Base-by-base conservation (phyloP, 75 land plant species). In the Sequoiadendron giganteum region DNA sequence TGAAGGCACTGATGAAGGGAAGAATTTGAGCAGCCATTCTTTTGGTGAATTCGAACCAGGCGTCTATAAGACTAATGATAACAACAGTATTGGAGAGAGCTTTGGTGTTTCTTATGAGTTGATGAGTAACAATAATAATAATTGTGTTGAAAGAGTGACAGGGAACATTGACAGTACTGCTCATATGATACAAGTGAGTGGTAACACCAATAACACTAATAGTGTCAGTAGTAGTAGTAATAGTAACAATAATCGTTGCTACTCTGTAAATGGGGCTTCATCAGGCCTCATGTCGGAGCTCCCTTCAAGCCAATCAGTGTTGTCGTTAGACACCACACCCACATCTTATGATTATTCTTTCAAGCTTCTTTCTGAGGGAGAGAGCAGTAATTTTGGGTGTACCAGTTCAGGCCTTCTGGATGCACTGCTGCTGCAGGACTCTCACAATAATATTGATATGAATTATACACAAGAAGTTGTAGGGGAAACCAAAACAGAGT, bases 241-340 rank as follows among this genome's bases (percentile, higher is more conserved):
- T 45, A 43, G 28, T 80, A 80, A 18, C 21, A 80, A 8, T 80
- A 21, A 80, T 80, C 39, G 10, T 42, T 80, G 40, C 10, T 80
- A 80, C 43, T 80, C 83, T 80, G 28, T 43, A 40, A 42, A 18
- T 81, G 48, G 48, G 48, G 83, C 10, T 81, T 72, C 89, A 10
- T 85, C 83, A 36, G 90, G 90, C 87, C 85, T 91, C 86, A 92
- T 86, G 56, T 86, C 86, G 80, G 93, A 92, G 93, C 93, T 92
- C 93, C 93, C 93, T 91, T 92, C 90, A 90, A 85, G 90, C 93
- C 93, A 92, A 91, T 91, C 85, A 75, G 86, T 87, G 77, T 88
- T 86, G 88, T 92, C 92, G 68, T 87, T 88, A n/a, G 93, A 88
- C 32, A 90, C 81, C 87, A 90, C 92, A 86, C 88, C 85, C 86